A percentile compares a stretch with the other conserved stretches of the same genome.
Conservation (phyloP, 768 basidiomycete genomes). For the Leccinum pellstonianum region DNA sequence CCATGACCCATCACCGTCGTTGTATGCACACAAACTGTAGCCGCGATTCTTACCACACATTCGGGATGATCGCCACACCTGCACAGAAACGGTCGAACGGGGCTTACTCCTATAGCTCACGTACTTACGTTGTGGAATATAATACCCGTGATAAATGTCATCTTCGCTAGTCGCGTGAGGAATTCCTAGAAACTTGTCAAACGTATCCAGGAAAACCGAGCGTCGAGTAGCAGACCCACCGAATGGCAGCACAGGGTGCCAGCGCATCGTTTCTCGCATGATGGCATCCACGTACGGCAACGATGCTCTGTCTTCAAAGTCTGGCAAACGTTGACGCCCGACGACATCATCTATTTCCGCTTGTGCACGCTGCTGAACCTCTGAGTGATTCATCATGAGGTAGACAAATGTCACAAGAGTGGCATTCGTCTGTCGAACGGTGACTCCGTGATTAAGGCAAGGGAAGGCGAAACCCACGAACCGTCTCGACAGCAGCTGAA, state of each 20-base stretch:
- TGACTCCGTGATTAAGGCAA: background rate
- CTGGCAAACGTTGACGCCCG: background rate
- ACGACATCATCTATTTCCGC: background rate
- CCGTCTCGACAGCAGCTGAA: background rate
- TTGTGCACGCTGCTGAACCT: slow-evolving; percentile 5
- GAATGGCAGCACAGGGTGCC: background rate
- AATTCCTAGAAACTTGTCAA: background rate
- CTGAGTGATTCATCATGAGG: slow-evolving; percentile 31
- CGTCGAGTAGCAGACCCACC: background rate
- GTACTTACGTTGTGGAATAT: background rate
- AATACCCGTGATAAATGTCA: background rate
- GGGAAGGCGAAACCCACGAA: background rate
- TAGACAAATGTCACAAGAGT: slow-evolving; percentile 27
- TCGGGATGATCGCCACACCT: background rate
- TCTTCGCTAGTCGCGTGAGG: background rate
- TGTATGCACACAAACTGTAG: background rate
- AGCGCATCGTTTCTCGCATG: background rate
- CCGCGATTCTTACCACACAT: background rate
- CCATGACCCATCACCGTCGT: background rate
- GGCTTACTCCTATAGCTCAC: background rate
- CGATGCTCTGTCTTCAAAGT: background rate
- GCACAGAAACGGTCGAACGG: background rate
- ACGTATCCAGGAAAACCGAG: background rate
- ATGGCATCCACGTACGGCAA: background rate
- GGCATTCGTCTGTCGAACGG: slow-evolving; percentile 23